Evolutionary conservation across 805 yeast genomes (phyloP).

Genomic region (Candida nonsorbophila): DNA sequence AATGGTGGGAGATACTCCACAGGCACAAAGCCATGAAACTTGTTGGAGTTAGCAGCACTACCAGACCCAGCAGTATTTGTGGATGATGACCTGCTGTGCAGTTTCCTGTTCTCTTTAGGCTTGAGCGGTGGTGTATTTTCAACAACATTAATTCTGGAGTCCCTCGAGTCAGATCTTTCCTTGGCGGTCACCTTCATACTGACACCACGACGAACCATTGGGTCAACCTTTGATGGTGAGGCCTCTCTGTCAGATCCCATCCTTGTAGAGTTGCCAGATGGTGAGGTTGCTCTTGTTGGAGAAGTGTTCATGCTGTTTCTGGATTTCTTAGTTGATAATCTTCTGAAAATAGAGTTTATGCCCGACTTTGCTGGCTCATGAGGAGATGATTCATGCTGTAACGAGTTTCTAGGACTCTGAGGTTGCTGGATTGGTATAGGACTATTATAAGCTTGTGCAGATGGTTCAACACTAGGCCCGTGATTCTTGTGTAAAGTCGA

Average conservation of each 20-base stretch:
- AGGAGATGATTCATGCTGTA: no score
- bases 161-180: constrained; percentile 31
- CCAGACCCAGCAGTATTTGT: constrained; percentile 30
- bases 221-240: constrained; percentile 22
- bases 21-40: constrained; percentile 36
- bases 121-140: constrained; percentile 3
- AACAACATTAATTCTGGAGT: constrained; percentile 4
- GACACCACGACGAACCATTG: constrained; percentile 54
- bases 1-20: constrained; percentile 41
- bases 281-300: constrained; percentile 6
- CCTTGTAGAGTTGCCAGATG: constrained; percentile 2
- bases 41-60: constrained; percentile 16
- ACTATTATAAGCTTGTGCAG: constrained; percentile 1
- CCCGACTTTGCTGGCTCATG: constrained; percentile 19
- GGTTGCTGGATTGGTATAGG: constrained; percentile 23
- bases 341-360: constrained; percentile 31
- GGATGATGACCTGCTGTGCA: no score
- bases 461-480: constrained; percentile 5
- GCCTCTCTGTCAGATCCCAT: constrained; percentile 8
- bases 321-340: constrained; percentile 27
- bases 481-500: constrained; percentile 9
- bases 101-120: constrained; percentile 20
- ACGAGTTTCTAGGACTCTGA: constrained; percentile 19
- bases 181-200: constrained; percentile 57
- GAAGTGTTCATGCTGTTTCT: constrained; percentile 2